Percentiles rank a stretch among this genome's conserved stretches.
Conservation (phyloP, 1,284 basidiomycete species). For the Trametes sp. region DNA sequence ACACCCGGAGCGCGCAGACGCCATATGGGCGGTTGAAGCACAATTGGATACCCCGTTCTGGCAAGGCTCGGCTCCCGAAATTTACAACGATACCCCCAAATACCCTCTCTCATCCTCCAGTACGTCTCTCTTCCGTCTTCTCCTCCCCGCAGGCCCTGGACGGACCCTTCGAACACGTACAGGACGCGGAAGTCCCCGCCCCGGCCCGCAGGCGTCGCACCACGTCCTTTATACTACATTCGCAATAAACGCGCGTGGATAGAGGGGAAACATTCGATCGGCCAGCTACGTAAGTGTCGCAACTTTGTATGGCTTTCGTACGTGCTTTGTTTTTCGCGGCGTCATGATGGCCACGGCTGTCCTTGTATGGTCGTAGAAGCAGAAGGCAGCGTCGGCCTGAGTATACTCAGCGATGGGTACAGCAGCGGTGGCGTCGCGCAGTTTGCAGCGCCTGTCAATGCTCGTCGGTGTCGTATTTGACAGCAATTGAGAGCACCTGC, state of each 20-base stretch:
- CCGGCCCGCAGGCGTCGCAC: conserved; percentile 8
- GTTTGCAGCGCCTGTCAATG: background rate
- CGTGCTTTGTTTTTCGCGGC: conserved; percentile 8
- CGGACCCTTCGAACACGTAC: conserved; percentile 11
- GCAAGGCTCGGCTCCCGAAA: conserved; percentile 28
- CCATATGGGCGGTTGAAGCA: conserved; percentile 30
- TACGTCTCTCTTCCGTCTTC: conserved; percentile 22
- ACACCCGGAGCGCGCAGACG: conserved; percentile 28
- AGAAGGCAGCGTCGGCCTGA: background rate
- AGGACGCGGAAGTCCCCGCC: conserved; percentile 12
- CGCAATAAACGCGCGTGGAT: conserved; percentile 20
- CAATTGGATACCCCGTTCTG: conserved; percentile 33
- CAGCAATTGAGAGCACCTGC: background rate
- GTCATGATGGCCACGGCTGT: background rate
- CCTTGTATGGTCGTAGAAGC: background rate
- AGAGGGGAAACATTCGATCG: conserved; percentile 16
- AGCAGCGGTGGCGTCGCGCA: background rate
- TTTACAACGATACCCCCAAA: conserved; percentile 32
- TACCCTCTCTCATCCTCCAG: conserved; percentile 19
- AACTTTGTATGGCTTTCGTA: conserved; percentile 14
- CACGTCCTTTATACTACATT: conserved; percentile 21
- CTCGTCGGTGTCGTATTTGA: background rate
- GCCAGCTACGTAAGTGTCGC: conserved; percentile 28
- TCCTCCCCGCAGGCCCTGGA: conserved; percentile 14
- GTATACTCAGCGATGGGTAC: background rate